A percentile compares a stretch with the other conserved stretches of the same genome.
Conservation (phyloP, 148 eudicot species). For the Cornus florida region DNA sequence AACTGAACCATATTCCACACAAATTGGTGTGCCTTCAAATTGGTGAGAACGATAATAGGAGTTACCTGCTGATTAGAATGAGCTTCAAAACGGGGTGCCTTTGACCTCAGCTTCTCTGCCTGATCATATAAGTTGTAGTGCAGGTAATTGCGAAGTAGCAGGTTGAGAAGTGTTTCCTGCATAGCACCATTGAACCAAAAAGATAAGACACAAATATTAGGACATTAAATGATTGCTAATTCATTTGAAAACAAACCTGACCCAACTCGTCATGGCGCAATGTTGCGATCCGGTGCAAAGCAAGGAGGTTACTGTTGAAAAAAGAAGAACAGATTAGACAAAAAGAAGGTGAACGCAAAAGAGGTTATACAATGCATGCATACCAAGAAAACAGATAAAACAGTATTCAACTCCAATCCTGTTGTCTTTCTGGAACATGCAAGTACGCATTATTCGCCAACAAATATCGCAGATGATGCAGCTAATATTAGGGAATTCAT, state of each 20-base stretch:
- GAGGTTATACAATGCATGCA: neutral
- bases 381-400: neutral
- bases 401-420: neutral
- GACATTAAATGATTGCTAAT: neutral
- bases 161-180: slow-evolving; percentile 95
- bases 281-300: slow-evolving; percentile 88
- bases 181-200: slow-evolving; percentile 8
- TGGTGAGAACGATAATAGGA: slow-evolving; percentile 1
- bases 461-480: neutral
- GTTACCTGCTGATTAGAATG: slow-evolving; percentile 96
- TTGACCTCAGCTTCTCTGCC: slow-evolving; percentile 96
- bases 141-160: slow-evolving; percentile 90
- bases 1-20: neutral
- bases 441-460: neutral
- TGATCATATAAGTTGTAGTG: slow-evolving; percentile 94
- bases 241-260: slow-evolving; percentile 58
- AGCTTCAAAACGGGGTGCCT: slow-evolving; percentile 98
- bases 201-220: neutral
- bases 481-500: neutral
- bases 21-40: neutral
- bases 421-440: neutral
- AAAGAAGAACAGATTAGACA: slow-evolving; percentile 9
- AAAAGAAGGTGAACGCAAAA: neutral
- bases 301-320: slow-evolving; percentile 69
- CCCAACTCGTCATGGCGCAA: slow-evolving; percentile 97